Conservation (phyloP, 2,329 filamentous ascomycete genomes). For the Aspergillus ustus region DNA sequence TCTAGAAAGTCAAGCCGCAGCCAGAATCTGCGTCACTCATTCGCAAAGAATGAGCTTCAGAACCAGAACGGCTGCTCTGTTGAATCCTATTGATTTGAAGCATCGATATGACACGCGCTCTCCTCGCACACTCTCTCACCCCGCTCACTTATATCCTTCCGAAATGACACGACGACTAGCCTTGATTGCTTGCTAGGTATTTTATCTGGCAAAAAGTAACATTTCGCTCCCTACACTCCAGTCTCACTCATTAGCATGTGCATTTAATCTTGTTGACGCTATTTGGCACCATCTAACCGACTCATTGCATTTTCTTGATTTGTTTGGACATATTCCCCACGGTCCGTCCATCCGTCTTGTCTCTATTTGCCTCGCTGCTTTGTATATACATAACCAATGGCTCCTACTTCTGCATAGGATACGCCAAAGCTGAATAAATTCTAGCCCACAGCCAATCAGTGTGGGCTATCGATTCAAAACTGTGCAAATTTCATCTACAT, state of each 20-base stretch:
- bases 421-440: background rate
- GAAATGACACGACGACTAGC: background rate
- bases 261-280: background rate
- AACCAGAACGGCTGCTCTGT: conserved; percentile 27
- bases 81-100: conserved; percentile 28
- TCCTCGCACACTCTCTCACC: background rate
- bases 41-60: conserved; percentile 9
- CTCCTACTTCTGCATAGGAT: background rate
- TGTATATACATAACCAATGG: background rate
- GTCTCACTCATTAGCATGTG: background rate
- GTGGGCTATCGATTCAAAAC: background rate
- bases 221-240: background rate
- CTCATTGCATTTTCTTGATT: background rate
- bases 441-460: background rate
- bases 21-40: conserved; percentile 19
- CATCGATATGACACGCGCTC: background rate
- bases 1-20: conserved; percentile 27
- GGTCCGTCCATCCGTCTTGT: background rate
- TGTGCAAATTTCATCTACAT: background rate
- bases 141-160: background rate
- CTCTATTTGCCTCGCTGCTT: background rate
- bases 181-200: background rate
- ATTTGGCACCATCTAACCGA: background rate
- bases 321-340: background rate
- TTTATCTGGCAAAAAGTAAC: background rate